Base-by-base conservation (phyloP, 208 protist genomes). In the Acanthamoeba sp. region DNA sequence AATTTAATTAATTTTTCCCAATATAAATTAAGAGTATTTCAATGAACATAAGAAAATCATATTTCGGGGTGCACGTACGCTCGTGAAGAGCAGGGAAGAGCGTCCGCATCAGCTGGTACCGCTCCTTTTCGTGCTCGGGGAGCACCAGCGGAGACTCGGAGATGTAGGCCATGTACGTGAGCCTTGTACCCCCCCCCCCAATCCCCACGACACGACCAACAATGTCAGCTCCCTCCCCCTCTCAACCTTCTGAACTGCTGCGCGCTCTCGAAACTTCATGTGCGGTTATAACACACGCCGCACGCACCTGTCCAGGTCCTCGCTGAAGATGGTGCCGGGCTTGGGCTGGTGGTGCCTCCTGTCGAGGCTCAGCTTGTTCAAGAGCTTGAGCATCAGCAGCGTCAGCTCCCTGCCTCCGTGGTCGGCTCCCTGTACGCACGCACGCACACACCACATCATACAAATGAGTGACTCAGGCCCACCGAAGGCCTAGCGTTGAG, bases 91-190 rank as follows among this genome's bases (percentile, higher is more conserved):
- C 34, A 22, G 85, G 85, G 59, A 91, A 91, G 32, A 91, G 59
- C 18, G 14, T 29, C n/a, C 42, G 18, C 55, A 91, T 76, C 6
- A 91, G 59, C 24, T 38, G 24, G 42, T 91, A 91, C 20, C 85
- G 45, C 24, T 91, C 52, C 40, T 45, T 91, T 38, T 91, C 85
- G 85, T 91, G 55, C 32, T 45, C 52, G 32, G 85, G 85, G 4
- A 91, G 85, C 16, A 73, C 85, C 52, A 91, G n/a, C 18, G 85
- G 85, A 18, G 85, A 42, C 55, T 91, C 85, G 2, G 85, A 91
- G 34, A 91, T 69, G 55, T 71, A 91, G 29, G 85, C 85, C 85
- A 91, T 91, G 55, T 73, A 52, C 27, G 85, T 91, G 7, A 91
- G 24, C 55, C 85, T 89, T 2, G 80, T 48, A 24, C 48, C 73